Evolutionary conservation across 208 protist genomes (phyloP), one percentile per base, ranked within the genome.

Genomic region (Angomonas ambiguus): DNA sequence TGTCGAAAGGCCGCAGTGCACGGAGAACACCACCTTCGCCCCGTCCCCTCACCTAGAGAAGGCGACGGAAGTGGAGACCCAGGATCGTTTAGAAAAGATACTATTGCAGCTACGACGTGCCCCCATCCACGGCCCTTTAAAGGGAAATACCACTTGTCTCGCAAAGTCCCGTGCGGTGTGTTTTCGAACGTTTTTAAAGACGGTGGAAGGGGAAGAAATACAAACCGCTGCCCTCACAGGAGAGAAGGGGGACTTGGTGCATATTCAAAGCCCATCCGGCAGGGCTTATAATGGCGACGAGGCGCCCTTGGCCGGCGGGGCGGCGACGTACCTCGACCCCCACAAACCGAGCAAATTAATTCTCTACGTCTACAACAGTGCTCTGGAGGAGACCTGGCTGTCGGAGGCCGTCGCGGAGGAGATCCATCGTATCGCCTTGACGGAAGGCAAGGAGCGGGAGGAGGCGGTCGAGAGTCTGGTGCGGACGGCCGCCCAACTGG

Each of bases 391-490:
- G 28, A n/a, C 10, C 5, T 51, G 45, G 42, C 24, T 67, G 25
- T 25, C 27, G 31, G 1, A 22, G 20, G 31, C 24, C 2, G 20
- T 67, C 16, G 18, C 13, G 24, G 31, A 67, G 30, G 8, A 25
- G 28, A 27, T 61, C 2, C n/a, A 61, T 41, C 30, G n/a, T 13
- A 1, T 56, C 10, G 18, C 5, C n/a, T 27, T 56, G 5, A 2
- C 1, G 6, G 51, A 16, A 5, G n/a, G n/a, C 51, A 28, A 27
- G 2, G n/a, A 10, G 18, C 27, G 2, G 10, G 51, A 28, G 8
- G 51, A 56, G 25, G 58, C 31, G 8, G 69, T 72, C 28, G 71
- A 72, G 32, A 34, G 67, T 27, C 58, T 82, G 27, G 48, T 82
- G 33, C 71, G 53, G 51, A 71, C 48, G 4, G 76, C 72, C 0